Evolutionary conservation across 2,329 filamentous ascomycete species (phyloP).

Genomic region (Didymella exigua): DNA sequence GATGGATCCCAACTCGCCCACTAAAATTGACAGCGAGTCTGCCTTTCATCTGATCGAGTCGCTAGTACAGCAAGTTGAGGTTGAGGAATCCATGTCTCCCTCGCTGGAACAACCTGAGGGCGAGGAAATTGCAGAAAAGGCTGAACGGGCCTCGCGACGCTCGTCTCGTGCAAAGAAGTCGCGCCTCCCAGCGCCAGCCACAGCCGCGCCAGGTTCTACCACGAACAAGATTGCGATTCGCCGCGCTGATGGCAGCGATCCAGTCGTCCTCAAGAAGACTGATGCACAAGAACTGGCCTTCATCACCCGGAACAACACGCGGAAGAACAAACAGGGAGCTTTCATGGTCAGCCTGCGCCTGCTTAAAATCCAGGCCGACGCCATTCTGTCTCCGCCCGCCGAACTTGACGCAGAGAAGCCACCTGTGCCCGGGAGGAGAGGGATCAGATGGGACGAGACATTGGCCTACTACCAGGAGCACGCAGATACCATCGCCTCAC

Average conservation of each 20-base stretch:
- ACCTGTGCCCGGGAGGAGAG: conserved; percentile 37
- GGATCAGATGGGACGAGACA: conserved; percentile 55
- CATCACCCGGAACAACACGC: conserved; percentile 55
- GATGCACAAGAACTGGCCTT: conserved; percentile 56
- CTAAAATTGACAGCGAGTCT: conserved; percentile 43
- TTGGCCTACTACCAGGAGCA: conserved; percentile 54
- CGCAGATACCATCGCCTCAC: conserved; percentile 35
- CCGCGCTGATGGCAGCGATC: conserved; percentile 49
- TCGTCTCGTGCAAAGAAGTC: conserved; percentile 45
- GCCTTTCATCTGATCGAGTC: conserved; percentile 41
- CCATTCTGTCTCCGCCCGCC: conserved; percentile 21
- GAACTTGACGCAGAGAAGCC: conserved; percentile 9
- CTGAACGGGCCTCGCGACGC: conserved; percentile 34
- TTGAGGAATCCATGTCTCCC: conserved; percentile 26
- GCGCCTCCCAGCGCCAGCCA: conserved; percentile 41
- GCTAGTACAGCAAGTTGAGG: conserved; percentile 29
- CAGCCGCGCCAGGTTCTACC: conserved; percentile 23
- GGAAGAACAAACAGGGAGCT: conserved; percentile 57
- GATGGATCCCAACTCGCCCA: conserved; percentile 57
- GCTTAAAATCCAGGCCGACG: conserved; percentile 48
- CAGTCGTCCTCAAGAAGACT: conserved; percentile 54
- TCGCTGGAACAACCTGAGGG: conserved; percentile 15
- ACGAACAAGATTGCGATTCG: conserved; percentile 54
- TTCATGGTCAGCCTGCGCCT: conserved; percentile 53
- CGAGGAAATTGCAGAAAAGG: conserved; percentile 25